Base-by-base conservation (phyloP, 2,329 filamentous ascomycete genomes). In the Beauveria sp. region DNA sequence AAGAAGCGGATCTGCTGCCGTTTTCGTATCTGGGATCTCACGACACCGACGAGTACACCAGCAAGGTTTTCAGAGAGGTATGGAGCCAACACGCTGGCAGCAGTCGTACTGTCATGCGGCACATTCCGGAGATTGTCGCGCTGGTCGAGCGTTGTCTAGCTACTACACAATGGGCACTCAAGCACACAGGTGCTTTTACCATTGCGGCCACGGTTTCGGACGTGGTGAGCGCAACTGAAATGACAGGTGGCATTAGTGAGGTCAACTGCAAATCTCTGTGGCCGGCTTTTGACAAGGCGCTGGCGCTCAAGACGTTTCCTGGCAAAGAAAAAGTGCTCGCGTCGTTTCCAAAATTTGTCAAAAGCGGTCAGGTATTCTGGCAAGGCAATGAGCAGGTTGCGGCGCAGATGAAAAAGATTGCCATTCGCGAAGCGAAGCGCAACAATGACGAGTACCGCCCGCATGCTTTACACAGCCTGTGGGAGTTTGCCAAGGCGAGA, bases 51-150 rank as follows among this genome's bases (percentile, higher is more conserved):
- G 87, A 89, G 57, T 88, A 91, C 66, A 90, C 93, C 3, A 82
- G 84, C 61, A 88, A 91, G 65, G 83, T 86, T n/a, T 96, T 96
- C 70, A 80, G 85, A 43, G 89, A 92, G 61, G 91, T 92, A 0
- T 99, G 95, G 95, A 83, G 85, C 54, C 90, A 96, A 67, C 93
- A 96, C 69, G 93, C 96, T 0, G 93, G 93, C 55, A 93, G 91
- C 50, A 86, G 83, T 38, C 86, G 93, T 34, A 88, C 90, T 0
- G 90, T 96, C 5, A 83, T 89, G 52, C 83, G 96, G 1, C 96
- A 96, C 70, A 81, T 96, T 7, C 81, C 81, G 43, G 95, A 99
- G 74, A 96, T 98, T 66, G 80, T 89, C 4, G 75, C 74, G 0
- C 79, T 98, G 1, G 84, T 87, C 1, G 79, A 84, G 42, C 78